Percentiles rank a stretch among this genome's conserved stretches.
Conservation (phyloP, 2,329 filamentous ascomycete species). For the Remersonia thermophila region DNA sequence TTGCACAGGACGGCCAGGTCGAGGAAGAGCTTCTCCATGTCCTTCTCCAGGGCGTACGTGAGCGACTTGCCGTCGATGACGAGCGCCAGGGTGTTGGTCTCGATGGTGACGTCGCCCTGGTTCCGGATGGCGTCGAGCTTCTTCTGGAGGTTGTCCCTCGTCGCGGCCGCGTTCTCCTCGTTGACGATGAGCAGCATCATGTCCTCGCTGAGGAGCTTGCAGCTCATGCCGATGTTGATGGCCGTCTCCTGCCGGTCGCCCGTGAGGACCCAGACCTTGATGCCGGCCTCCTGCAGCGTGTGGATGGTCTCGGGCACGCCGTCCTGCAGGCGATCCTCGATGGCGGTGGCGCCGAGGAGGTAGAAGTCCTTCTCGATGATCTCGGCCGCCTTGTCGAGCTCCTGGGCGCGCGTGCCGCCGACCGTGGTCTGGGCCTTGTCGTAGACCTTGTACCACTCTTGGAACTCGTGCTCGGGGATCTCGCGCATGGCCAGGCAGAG, state of each 20-base stretch:
- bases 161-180: conserved; percentile 68
- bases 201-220: conserved; percentile 94
- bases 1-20: conserved; percentile 94
- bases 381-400: conserved; percentile 93
- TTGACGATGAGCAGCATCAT: conserved; percentile 98
- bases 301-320: conserved; percentile 97
- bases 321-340: conserved; percentile 93
- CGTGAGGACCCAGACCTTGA: conserved; percentile 97
- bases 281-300: conserved; percentile 88
- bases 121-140: conserved; percentile 83
- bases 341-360: conserved; percentile 87
- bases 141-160: conserved; percentile 80
- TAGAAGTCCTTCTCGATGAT: conserved; percentile 87
- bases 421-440: conserved; percentile 84
- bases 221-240: conserved; percentile 99
- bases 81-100: conserved; percentile 77
- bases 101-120: conserved; percentile 63
- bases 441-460: conserved; percentile 76
- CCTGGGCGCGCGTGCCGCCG: conserved; percentile 80
- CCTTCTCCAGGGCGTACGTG: conserved; percentile 84
- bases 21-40: conserved; percentile 84
- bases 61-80: conserved; percentile 95
- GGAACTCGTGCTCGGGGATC: conserved; percentile 76
- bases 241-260: conserved; percentile 96
- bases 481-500: conserved; percentile 92